Conservation (phyloP, 345 rosid species). For the Bruguiera sexangula region DNA sequence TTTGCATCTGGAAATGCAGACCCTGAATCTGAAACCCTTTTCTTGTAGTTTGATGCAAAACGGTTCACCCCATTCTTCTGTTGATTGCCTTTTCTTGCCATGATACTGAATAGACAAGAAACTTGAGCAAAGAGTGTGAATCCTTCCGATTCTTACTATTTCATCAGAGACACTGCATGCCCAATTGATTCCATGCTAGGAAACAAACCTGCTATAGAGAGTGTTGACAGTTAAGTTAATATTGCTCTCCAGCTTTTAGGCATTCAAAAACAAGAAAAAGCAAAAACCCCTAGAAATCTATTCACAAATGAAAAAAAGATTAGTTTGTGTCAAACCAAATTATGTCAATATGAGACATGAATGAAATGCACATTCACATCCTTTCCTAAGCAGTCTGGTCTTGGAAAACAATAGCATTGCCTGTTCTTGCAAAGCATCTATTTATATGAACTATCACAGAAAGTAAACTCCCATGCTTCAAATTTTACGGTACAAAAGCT, state of each 20-base stretch:
- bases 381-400: too few species aligned
- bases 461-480: too few species aligned
- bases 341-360: too few species aligned
- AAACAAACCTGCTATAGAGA: conserved; percentile 26
- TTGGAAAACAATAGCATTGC: too few species aligned
- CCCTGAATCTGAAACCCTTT: conserved; percentile 47
- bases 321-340: too few species aligned
- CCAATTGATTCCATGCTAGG: conserved; percentile 1
- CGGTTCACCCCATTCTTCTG: conserved; percentile 71
- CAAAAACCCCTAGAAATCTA: too few species aligned
- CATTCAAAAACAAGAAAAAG: too few species aligned
- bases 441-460: too few species aligned
- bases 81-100: conserved; percentile 87
- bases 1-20: conserved; percentile 27
- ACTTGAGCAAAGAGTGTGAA: conserved; percentile 14
- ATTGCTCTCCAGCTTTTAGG: not conserved
- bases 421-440: too few species aligned
- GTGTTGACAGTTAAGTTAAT: not conserved
- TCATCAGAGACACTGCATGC: not conserved
- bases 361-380: too few species aligned
- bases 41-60: conserved; percentile 43
- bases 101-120: conserved; percentile 19
- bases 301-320: too few species aligned
- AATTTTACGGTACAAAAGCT: too few species aligned
- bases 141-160: conserved; percentile 21